phyloP scores from a whole-genome alignment of 2,329 filamentous ascomycete species.

The Cadophora sp. region DNA sequence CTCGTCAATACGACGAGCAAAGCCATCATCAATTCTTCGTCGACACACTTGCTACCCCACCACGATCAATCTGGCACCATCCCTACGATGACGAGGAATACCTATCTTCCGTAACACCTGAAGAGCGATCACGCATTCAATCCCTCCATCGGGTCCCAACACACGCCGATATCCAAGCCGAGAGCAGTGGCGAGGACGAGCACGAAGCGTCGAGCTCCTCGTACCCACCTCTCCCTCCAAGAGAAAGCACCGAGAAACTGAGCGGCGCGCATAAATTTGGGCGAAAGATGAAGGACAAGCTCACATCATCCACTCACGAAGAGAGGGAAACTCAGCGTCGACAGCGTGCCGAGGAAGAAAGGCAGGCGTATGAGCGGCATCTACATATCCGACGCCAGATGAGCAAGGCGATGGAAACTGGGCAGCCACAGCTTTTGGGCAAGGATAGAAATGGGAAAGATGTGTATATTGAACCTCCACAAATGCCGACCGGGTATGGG shows the following conservation, averaged over 20 bases:
- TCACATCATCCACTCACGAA: constrained; percentile 62
- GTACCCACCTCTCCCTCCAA: constrained; percentile 32
- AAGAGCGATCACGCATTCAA: constrained; percentile 57
- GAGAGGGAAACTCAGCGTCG: constrained; percentile 56
- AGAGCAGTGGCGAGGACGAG: constrained; percentile 55
- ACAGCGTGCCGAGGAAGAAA: constrained; percentile 57
- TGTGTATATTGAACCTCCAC: constrained; percentile 64
- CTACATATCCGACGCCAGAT: constrained; percentile 57
- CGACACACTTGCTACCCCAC: constrained; percentile 60
- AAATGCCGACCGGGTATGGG: constrained; percentile 42
- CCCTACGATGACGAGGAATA: constrained; percentile 65
- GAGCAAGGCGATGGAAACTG: constrained; percentile 57
- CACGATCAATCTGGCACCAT: constrained; percentile 66
- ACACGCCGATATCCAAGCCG: constrained; percentile 51
- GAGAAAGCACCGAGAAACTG: constrained; percentile 27
- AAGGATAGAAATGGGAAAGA: constrained; percentile 60
- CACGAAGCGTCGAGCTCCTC: constrained; percentile 32
- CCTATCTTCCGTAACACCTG: constrained; percentile 53
- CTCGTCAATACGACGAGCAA: constrained; percentile 60
- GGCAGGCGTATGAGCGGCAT: constrained; percentile 59
- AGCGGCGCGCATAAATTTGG: constrained; percentile 54
- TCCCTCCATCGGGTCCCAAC: constrained; percentile 46
- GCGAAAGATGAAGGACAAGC: constrained; percentile 64
- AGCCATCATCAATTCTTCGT: constrained; percentile 68
- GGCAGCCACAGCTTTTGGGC: constrained; percentile 61